These are phyloP conservation scores for Williopsis jadinii DNA, from an alignment of 1,139 yeast species.

Conservation along the genomic window DNA sequence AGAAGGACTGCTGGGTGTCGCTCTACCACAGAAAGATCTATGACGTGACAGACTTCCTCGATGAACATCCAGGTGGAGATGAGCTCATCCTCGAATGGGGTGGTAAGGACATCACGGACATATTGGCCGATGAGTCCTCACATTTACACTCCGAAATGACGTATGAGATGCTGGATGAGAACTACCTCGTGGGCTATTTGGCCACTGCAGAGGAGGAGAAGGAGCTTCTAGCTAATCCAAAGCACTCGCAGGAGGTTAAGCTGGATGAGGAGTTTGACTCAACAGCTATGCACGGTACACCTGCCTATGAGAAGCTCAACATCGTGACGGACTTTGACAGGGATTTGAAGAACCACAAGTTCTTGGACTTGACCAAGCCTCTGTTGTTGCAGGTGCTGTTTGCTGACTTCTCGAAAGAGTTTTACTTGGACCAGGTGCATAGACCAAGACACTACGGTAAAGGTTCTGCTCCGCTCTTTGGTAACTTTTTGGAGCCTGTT, in stretches of 20 bases:
- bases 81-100: constrained; percentile 70
- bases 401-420: constrained; percentile 73
- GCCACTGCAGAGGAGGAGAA: constrained; percentile 59
- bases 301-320: constrained; percentile 62
- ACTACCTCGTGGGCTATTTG: constrained; percentile 49
- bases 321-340: constrained; percentile 70
- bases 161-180: constrained; percentile 83
- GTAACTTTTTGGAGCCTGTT: constrained; percentile 66
- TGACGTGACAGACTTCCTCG: constrained; percentile 70
- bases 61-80: constrained; percentile 86
- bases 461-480: constrained; percentile 87
- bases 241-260: constrained; percentile 34
- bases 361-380: constrained; percentile 79
- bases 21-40: constrained; percentile 71
- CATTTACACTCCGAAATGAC: constrained; percentile 84
- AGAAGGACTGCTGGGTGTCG: constrained; percentile 70
- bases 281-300: constrained; percentile 55
- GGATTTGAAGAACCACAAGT: constrained; percentile 73
- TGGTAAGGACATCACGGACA: constrained; percentile 76
- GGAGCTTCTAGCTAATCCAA: constrained; percentile 38
- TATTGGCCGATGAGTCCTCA: constrained; percentile 60
- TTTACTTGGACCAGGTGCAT: constrained; percentile 92
- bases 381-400: constrained; percentile 70
- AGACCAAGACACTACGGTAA: constrained; percentile 91
- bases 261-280: constrained; percentile 31